phyloP scores from a whole-genome alignment of 371 early-diverging fungal species.

The Apophysomyces variabilis region DNA sequence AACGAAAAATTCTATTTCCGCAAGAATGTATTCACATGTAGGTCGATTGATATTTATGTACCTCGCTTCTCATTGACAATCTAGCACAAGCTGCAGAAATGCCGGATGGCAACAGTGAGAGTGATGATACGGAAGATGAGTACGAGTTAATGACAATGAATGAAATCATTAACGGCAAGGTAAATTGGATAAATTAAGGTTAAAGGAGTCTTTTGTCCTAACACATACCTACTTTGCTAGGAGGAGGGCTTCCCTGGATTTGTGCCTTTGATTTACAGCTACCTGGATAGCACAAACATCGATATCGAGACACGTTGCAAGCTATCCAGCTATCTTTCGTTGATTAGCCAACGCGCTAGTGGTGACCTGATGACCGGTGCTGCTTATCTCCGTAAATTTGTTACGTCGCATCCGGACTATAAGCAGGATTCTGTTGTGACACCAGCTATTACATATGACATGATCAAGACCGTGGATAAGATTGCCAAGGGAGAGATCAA shows the following conservation, averaged over 20 bases:
- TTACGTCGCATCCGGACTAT: slow-evolving; percentile 89
- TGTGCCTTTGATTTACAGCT: slow-evolving; percentile 79
- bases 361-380: slow-evolving; percentile 88
- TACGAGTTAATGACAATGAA: slow-evolving; percentile 85
- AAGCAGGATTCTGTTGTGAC: slow-evolving; percentile 90
- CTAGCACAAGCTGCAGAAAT: slow-evolving; percentile 1
- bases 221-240: slow-evolving; percentile 17
- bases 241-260: slow-evolving; percentile 84
- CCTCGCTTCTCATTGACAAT: neutral
- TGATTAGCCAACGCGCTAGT: slow-evolving; percentile 84
- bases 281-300: slow-evolving; percentile 75
- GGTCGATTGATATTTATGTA: slow-evolving; percentile 12
- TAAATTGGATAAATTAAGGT: slow-evolving; percentile 11
- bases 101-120: slow-evolving; percentile 10
- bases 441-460: slow-evolving; percentile 86
- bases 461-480: slow-evolving; percentile 71
- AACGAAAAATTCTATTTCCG: slow-evolving; percentile 91
- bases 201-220: too few relatives aligned
- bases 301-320: slow-evolving; percentile 69
- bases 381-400: slow-evolving; percentile 91
- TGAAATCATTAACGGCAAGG: slow-evolving; percentile 95
- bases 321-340: slow-evolving; percentile 78
- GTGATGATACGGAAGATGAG: slow-evolving; percentile 54
- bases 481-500: slow-evolving; percentile 68
- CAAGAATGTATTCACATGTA: slow-evolving; percentile 70